Evolutionary conservation across 768 basidiomycete species (phyloP).

Genomic region (Lentinula boryana): DNA sequence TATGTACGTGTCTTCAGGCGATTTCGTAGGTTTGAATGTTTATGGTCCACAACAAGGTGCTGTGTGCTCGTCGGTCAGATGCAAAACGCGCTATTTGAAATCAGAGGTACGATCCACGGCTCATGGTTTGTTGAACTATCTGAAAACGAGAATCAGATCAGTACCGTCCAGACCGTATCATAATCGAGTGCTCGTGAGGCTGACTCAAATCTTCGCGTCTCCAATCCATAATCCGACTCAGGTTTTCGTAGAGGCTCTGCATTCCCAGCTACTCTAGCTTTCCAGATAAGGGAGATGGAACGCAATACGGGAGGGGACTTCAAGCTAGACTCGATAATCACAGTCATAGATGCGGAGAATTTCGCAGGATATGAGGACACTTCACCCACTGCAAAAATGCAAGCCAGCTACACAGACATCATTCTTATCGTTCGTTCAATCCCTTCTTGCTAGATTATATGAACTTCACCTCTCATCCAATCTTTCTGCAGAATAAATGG

Average conservation of each 20-base stretch:
- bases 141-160: slow-evolving; percentile 48
- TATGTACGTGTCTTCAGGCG: slow-evolving; percentile 49
- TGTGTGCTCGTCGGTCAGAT: slow-evolving; percentile 94
- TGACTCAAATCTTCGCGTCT: background rate
- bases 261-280: slow-evolving; percentile 91
- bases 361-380: slow-evolving; percentile 91
- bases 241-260: slow-evolving; percentile 68
- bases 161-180: slow-evolving; percentile 82
- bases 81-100: slow-evolving; percentile 85
- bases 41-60: slow-evolving; percentile 45
- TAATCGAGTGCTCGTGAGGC: slow-evolving; percentile 92
- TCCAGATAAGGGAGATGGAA: slow-evolving; percentile 90
- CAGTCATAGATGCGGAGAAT: slow-evolving; percentile 88
- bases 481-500: slow-evolving; percentile 71
- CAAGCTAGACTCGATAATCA: slow-evolving; percentile 84
- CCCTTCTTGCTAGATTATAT: background rate
- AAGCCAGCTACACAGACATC: slow-evolving; percentile 92
- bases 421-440: slow-evolving; percentile 64
- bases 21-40: background rate
- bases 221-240: background rate
- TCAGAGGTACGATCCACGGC: slow-evolving; percentile 47
- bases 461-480: background rate
- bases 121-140: background rate
- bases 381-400: slow-evolving; percentile 87
- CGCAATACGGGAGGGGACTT: slow-evolving; percentile 55